phyloP scores from a whole-genome alignment of 2,329 filamentous ascomycete species.

The Verticillium longisporum region DNA sequence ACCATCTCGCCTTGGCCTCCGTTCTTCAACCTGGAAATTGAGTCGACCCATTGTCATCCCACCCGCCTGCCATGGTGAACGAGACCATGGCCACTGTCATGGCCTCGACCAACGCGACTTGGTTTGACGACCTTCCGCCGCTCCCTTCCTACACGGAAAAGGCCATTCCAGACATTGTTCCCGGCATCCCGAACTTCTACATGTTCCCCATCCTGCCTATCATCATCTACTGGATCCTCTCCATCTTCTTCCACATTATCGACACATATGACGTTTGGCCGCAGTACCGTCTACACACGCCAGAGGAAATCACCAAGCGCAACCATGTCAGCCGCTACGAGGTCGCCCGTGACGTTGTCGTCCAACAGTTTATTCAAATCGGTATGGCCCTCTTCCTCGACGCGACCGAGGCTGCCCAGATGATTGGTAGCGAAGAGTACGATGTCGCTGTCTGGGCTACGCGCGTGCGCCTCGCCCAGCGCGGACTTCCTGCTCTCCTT shows the following conservation, averaged over 20 bases:
- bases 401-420: constrained; percentile 66
- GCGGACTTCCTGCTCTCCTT: constrained; percentile 66
- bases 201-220: constrained; percentile 71
- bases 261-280: constrained; percentile 82
- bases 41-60: background rate
- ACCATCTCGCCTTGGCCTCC: background rate
- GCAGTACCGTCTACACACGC: constrained; percentile 90
- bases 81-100: constrained; percentile 21
- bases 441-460: constrained; percentile 88
- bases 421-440: constrained; percentile 72
- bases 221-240: constrained; percentile 81
- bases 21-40: background rate
- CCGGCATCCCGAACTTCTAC: constrained; percentile 75
- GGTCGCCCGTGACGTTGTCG: constrained; percentile 80
- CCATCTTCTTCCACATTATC: constrained; percentile 78
- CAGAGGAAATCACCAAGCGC: constrained; percentile 78
- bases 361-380: constrained; percentile 89
- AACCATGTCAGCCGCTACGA: constrained; percentile 83
- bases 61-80: constrained; percentile 29
- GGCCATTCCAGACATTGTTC: constrained; percentile 63
- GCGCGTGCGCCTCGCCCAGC: constrained; percentile 71
- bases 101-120: constrained; percentile 45
- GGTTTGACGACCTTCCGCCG: constrained; percentile 63
- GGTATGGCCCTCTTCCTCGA: constrained; percentile 62
- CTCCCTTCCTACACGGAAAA: constrained; percentile 74